Evolutionary conservation across 2,329 filamentous ascomycete species (phyloP).

Genomic region (Trichoderma asperellum): DNA sequence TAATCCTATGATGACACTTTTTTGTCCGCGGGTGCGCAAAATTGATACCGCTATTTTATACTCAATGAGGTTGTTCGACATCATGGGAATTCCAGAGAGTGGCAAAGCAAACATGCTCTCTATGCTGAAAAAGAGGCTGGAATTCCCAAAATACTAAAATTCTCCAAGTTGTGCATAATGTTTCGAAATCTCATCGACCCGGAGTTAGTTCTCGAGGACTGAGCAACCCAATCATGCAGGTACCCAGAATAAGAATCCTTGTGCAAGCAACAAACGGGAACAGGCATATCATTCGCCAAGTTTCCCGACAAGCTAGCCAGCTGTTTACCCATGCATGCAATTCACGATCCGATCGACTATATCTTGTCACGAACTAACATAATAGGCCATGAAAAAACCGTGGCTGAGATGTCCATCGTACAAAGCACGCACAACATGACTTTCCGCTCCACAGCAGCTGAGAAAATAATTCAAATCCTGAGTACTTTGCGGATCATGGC

Average conservation of each 20-base stretch:
- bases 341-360: neutral
- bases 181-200: no score
- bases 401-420: neutral
- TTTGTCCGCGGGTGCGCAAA: neutral
- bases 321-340: neutral
- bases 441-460: slow-evolving; percentile 15
- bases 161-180: neutral
- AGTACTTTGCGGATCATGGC: neutral
- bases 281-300: neutral
- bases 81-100: neutral
- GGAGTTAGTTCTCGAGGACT: neutral
- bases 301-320: neutral
- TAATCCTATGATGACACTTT: neutral
- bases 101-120: neutral
- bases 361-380: neutral
- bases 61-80: neutral
- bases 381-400: neutral
- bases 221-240: slow-evolving; percentile 14
- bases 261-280: neutral
- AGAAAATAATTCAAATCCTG: neutral
- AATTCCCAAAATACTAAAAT: neutral
- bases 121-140: neutral
- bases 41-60: neutral
- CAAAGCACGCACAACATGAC: neutral
- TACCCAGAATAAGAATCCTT: neutral